Percentiles rank a stretch among this genome's conserved stretches.
phyloP scores from a whole-genome alignment of 2,329 filamentous ascomycete species.

The Fusarium neocosmosporiellum region DNA sequence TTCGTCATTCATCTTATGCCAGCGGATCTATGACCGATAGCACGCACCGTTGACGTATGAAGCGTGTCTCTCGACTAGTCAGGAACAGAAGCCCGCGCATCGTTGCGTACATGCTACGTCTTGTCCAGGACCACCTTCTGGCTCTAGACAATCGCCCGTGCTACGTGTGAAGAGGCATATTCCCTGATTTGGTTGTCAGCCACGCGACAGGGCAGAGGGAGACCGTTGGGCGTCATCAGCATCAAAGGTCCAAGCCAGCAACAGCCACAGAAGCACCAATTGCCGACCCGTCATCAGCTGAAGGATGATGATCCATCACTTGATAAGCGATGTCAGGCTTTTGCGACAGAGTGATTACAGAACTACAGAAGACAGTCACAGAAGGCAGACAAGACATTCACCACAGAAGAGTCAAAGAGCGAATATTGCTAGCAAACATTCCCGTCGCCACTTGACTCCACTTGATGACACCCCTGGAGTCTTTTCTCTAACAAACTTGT shows the following conservation, averaged over 20 bases:
- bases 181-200: constrained; percentile 38
- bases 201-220: constrained; percentile 32
- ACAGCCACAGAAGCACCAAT: constrained; percentile 7
- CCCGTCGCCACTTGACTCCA: constrained; percentile 29
- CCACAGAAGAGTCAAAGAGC: not conserved
- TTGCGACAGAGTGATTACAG: constrained; percentile 12
- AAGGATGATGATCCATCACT: constrained; percentile 19
- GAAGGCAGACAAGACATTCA: not conserved
- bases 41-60: constrained; percentile 35
- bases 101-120: constrained; percentile 26
- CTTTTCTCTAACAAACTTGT: constrained; percentile 8
- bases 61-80: constrained; percentile 31
- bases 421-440: not conserved
- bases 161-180: constrained; percentile 13
- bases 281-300: constrained; percentile 32
- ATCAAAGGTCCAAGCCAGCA: constrained; percentile 12
- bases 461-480: constrained; percentile 27
- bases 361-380: constrained; percentile 2
- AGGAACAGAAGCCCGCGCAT: constrained; percentile 35
- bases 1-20: constrained; percentile 31
- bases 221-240: constrained; percentile 23
- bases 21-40: constrained; percentile 14
- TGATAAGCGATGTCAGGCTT: constrained; percentile 15
- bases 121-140: constrained; percentile 25
- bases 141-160: constrained; percentile 21